A percentile compares a stretch with the other conserved stretches of the same genome.
Conservation (phyloP, 495 filamentous ascomycete genomes). For the Neurospora sp. region DNA sequence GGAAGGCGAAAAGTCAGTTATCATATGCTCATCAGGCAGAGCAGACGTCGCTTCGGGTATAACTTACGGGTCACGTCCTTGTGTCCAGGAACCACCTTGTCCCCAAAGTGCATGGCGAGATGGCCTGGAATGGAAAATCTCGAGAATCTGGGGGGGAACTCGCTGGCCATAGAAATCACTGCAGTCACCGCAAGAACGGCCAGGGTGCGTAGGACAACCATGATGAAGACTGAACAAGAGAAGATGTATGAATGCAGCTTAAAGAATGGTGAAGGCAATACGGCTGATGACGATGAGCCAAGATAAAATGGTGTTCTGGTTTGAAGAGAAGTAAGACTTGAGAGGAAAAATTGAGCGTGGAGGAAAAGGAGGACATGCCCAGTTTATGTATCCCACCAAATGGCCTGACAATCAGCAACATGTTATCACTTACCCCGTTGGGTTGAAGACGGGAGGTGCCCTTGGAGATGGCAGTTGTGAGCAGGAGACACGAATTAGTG, state of each 20-base stretch:
- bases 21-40: background rate
- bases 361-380: background rate
- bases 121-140: background rate
- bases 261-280: background rate
- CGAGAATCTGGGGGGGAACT: conserved; percentile 26
- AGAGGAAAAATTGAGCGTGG: background rate
- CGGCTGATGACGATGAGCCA: background rate
- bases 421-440: background rate
- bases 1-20: background rate
- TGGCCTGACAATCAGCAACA: background rate
- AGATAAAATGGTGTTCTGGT: background rate
- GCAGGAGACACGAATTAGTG: background rate
- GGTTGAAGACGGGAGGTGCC: background rate
- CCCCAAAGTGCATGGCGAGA: background rate
- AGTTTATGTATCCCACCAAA: background rate
- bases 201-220: conserved; percentile 24
- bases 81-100: background rate
- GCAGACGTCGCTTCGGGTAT: background rate
- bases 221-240: conserved; percentile 4
- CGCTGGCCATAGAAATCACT: conserved; percentile 17
- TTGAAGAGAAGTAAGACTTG: background rate
- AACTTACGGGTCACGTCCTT: background rate
- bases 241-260: background rate
- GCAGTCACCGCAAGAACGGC: conserved; percentile 18
- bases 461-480: background rate